These are phyloP conservation scores for Saposhnikovia divaricata DNA, from an alignment of 129 eudicot genomes.

Conservation along the genomic window DNA sequence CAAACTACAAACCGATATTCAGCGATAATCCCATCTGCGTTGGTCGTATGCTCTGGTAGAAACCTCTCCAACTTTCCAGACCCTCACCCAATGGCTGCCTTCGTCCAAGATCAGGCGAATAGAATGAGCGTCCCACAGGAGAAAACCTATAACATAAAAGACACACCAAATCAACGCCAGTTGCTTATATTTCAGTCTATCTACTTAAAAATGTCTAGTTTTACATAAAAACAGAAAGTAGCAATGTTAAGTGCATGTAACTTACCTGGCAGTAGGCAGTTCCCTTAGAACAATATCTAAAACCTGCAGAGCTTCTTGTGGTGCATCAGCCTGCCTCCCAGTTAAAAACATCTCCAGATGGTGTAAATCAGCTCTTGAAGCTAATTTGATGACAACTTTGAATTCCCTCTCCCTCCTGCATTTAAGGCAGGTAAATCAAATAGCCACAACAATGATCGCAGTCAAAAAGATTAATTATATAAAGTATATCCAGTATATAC, in stretches of 20 bases:
- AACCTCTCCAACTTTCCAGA: conserved; percentile 92
- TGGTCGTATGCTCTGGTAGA: conserved; percentile 89
- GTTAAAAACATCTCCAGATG: conserved; percentile 72
- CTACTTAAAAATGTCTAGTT: not conserved
- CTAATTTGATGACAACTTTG: conserved; percentile 80
- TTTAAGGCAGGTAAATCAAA: conserved; percentile 4
- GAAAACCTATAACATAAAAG: conserved; percentile 35
- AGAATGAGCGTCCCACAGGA: conserved; percentile 87
- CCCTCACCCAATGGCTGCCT: conserved; percentile 90
- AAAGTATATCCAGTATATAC: conserved; percentile 18
- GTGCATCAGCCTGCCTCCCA: conserved; percentile 95
- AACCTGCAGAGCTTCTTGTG: conserved; percentile 94
- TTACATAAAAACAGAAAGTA: not conserved
- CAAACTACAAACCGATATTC: conserved; percentile 49
- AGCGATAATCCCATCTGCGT: conserved; percentile 95
- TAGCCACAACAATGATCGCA: not conserved
- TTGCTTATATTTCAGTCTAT: not conserved
- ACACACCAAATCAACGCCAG: conserved; percentile 5
- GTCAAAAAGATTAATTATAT: not conserved
- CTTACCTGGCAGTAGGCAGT: conserved; percentile 68
- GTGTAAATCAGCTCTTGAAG: conserved; percentile 85
- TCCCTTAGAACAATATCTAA: conserved; percentile 91
- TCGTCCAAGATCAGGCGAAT: conserved; percentile 68
- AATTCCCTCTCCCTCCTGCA: conserved; percentile 79
- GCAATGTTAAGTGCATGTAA: not conserved